A percentile compares a stretch with the other conserved stretches of the same genome.
phyloP scores from a whole-genome alignment of 2,329 filamentous ascomycete species.

The Hirsutella minnesotensis region DNA sequence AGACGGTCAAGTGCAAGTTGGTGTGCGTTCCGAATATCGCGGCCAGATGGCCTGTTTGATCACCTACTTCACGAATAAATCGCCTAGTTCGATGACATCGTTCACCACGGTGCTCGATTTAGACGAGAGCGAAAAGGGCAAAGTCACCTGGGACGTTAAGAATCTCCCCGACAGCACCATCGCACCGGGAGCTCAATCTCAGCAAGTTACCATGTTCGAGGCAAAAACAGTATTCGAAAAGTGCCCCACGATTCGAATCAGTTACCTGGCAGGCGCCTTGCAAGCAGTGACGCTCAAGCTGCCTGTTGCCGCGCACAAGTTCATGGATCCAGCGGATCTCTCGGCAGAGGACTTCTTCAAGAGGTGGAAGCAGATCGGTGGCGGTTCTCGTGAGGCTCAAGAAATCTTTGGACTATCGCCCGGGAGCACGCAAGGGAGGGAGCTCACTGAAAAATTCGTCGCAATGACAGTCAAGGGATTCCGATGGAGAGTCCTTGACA shows the following conservation, averaged over 20 bases:
- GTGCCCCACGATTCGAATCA: conserved; percentile 83
- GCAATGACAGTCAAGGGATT: conserved; percentile 69
- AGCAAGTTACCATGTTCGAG: conserved; percentile 93
- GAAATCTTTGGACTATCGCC: conserved; percentile 60
- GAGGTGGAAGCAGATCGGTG: conserved; percentile 97
- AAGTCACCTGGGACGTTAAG: conserved; percentile 77
- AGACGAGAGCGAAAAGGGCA: conserved; percentile 50
- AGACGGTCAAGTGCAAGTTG: conserved; percentile 86
- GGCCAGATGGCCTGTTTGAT: conserved; percentile 94
- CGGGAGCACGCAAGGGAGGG: conserved; percentile 37
- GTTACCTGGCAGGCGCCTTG: conserved; percentile 84
- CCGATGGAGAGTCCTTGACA: conserved; percentile 74
- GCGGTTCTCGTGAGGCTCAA: conserved; percentile 75
- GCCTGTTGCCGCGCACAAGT: conserved; percentile 82
- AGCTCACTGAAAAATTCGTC: conserved; percentile 61
- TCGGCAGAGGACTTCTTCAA: conserved; percentile 94
- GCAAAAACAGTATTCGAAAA: conserved; percentile 70
- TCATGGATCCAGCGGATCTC: conserved; percentile 87
- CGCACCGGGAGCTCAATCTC: conserved; percentile 61
- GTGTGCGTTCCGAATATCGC: conserved; percentile 85
- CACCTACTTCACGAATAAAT: conserved; percentile 92
- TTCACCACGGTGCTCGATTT: conserved; percentile 93
- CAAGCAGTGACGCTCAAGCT: conserved; percentile 88
- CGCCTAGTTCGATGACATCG: conserved; percentile 69
- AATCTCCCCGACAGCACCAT: conserved; percentile 77